These are phyloP conservation scores for Jackrogersella minutella DNA, from an alignment of 495 filamentous ascomycete species.

Conservation along the genomic window DNA sequence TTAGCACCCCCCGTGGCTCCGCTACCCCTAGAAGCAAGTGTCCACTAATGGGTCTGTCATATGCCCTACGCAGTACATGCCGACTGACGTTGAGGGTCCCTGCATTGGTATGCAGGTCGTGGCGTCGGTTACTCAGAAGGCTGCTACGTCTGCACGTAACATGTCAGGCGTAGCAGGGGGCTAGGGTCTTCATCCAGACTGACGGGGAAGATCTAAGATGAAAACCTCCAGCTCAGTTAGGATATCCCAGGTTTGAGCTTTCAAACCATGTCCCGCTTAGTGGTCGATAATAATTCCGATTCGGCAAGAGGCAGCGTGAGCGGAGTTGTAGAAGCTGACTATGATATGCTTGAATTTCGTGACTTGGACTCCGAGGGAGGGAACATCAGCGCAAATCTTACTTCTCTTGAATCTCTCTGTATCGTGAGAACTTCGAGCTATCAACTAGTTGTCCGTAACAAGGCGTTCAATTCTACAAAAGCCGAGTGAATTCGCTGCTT, in stretches of 20 bases:
- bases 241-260: constrained; percentile 47
- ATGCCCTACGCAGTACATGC: constrained; percentile 26
- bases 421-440: constrained; percentile 24
- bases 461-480: constrained; percentile 41
- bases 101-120: constrained; percentile 36
- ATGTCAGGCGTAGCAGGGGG: constrained; percentile 27
- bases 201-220: constrained; percentile 37
- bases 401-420: constrained; percentile 17
- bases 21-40: constrained; percentile 11
- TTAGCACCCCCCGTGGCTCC: constrained; percentile 17
- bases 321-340: constrained; percentile 30
- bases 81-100: constrained; percentile 29
- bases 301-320: constrained; percentile 33
- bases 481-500: constrained; percentile 35
- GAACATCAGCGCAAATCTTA: constrained; percentile 22
- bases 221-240: constrained; percentile 45
- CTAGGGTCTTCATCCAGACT: constrained; percentile 17
- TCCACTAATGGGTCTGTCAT: constrained; percentile 26
- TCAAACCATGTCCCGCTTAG: constrained; percentile 37
- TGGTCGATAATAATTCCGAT: constrained; percentile 45
- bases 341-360: constrained; percentile 27
- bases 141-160: constrained; percentile 33
- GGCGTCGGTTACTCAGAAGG: constrained; percentile 40
- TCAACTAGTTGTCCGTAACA: constrained; percentile 21
- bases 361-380: constrained; percentile 31